These are phyloP conservation scores for Ballota nigra DNA, from an alignment of 257 asterid genomes.

Conservation along the genomic window DNA sequence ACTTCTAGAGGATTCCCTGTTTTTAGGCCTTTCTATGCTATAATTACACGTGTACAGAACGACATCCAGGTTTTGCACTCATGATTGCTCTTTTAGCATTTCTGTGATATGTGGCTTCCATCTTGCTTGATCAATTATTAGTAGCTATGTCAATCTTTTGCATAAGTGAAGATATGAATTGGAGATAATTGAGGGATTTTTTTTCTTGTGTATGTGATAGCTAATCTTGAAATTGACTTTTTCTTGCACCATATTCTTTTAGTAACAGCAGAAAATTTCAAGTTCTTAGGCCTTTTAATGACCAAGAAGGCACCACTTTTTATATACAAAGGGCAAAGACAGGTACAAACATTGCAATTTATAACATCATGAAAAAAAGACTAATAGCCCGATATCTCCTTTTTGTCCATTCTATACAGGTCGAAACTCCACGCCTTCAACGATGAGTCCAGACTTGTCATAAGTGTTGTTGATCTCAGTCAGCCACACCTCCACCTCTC, in stretches of 20 bases:
- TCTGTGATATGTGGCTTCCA: neutral
- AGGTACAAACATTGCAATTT: neutral
- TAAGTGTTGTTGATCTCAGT: slow-evolving; percentile 40
- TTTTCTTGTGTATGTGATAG: neutral
- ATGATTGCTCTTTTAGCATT: neutral
- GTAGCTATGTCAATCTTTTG: neutral
- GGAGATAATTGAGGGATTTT: neutral
- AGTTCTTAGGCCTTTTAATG: neutral
- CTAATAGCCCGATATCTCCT: neutral
- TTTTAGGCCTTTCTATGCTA: neutral
- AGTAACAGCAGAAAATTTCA: neutral
- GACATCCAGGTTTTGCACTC: neutral
- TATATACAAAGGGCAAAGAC: neutral
- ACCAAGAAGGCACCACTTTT: neutral
- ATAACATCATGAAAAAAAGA: neutral
- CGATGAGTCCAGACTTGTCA: slow-evolving; percentile 45
- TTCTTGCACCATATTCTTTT: neutral
- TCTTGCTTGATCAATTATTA: neutral
- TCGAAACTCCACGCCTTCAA: slow-evolving; percentile 69
- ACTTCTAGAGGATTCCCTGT: neutral
- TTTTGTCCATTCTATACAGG: slow-evolving; percentile 24
- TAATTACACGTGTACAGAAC: neutral
- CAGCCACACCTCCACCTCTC: slow-evolving; percentile 52
- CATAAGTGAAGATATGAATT: neutral
- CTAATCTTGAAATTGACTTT: neutral